Conservation (phyloP, 768 basidiomycete genomes). For the Austroboletus eburneus region DNA sequence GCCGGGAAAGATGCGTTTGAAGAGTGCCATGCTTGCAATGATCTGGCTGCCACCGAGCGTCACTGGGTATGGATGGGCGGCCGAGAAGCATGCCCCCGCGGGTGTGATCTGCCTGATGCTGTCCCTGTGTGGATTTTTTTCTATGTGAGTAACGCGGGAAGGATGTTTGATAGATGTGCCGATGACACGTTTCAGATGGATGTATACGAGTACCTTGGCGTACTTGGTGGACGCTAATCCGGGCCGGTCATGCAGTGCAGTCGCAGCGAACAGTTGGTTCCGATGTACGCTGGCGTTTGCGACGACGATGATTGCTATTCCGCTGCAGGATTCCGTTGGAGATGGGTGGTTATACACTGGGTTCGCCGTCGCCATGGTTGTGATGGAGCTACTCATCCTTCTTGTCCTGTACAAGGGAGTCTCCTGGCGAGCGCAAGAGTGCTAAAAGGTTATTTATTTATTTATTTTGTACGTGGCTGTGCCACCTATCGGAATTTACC, state of each 20-base stretch:
- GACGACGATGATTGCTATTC: conserved; percentile 68
- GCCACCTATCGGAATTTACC: conserved; percentile 13
- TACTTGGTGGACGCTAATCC: conserved; percentile 86
- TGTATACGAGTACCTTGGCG: conserved; percentile 69
- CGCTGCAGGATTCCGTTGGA: conserved; percentile 69
- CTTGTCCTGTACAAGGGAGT: conserved; percentile 57
- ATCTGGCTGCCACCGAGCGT: conserved; percentile 52
- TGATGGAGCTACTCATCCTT: conserved; percentile 53
- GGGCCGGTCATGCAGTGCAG: conserved; percentile 72
- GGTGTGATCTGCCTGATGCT: conserved; percentile 68
- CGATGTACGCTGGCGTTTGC: conserved; percentile 67
- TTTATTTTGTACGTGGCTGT: conserved; percentile 5
- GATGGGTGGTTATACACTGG: conserved; percentile 80
- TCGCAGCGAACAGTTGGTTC: conserved; percentile 73
- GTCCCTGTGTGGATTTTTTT: conserved; percentile 68
- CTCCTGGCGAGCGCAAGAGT: conserved; percentile 49
- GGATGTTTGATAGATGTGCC: not conserved
- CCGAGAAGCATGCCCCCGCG: conserved; percentile 56
- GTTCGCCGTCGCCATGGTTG: conserved; percentile 50
- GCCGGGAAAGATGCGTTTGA: conserved; percentile 59
- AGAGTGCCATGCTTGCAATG: conserved; percentile 57
- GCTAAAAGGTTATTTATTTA: conserved; percentile 5
- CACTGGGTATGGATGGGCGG: conserved; percentile 74
- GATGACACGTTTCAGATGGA: conserved; percentile 36
- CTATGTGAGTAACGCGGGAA: conserved; percentile 48